Evolutionary conservation across 352 stramenopile species (phyloP), one percentile per base, ranked within the genome.

Genomic region (Thalassiosira exigua): DNA sequence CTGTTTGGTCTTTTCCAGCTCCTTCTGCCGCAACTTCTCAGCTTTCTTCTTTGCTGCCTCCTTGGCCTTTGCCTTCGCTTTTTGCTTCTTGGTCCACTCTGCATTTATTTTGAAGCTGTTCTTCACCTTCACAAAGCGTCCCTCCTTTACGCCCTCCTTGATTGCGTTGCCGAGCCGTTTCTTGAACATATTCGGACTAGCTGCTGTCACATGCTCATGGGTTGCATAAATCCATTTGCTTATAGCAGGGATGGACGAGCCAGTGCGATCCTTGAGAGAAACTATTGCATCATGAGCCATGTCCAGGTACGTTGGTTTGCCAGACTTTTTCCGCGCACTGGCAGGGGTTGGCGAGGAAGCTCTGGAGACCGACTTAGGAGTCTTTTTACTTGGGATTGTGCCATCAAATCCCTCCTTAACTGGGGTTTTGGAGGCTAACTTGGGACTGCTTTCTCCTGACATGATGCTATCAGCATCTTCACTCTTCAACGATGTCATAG

Each of bases 81-180:
- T 82, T 69, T 89, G 69, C 56, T 85, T 85, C 42, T 85, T 90
- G 2, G 52, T 67, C 58, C 69, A 88, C 54, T 81, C 74, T 2
- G 73, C 33, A 60, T 86, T 83, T 12, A 93, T 85, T 75, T 93
- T 93, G 71, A 81, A 93, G 41, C 73, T 87, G n/a, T 46, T 65
- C 69, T 86, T 90, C 12, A 92, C 50, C 67, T 92, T 91, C 4
- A 82, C 39, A 33, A 93, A 90, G 17, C 82, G 79, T 14, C 75
- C 79, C 14, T 82, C 69, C 46, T 87, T 87, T 14, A 90, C 29
- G 19, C 84, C 88, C 48, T 77, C 53, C 57, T 92, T 91, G n/a
- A 93, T 59, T 4, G 75, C 79, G n/a, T 68, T 69, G 17, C 58
- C 70, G 2, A 86, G 12, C 27, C 36, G 41, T 41, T 58, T 81